Percentiles rank a stretch among this genome's conserved stretches.
These are phyloP conservation scores for Xylaria sp. DNA, from an alignment of 2,329 filamentous ascomycete genomes.

Conservation along the genomic window DNA sequence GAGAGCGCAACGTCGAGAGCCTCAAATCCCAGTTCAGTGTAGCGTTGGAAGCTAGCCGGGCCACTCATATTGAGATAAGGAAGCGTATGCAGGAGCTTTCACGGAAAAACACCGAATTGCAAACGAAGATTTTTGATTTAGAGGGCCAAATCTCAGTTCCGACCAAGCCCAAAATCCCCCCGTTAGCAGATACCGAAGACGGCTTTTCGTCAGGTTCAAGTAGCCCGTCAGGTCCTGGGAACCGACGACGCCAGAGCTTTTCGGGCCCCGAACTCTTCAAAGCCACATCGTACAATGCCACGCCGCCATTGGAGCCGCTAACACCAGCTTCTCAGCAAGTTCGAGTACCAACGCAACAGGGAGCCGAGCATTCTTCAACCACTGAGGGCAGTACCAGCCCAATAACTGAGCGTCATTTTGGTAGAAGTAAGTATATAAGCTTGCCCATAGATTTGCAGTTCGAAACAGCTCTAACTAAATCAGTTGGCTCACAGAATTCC, in stretches of 20 bases:
- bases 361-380: conserved; percentile 47
- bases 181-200: conserved; percentile 46
- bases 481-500: conserved; percentile 24
- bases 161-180: conserved; percentile 33
- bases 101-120: conserved; percentile 63
- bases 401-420: conserved; percentile 57
- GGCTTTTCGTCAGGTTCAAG: conserved; percentile 53
- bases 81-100: conserved; percentile 61
- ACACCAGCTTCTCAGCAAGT: conserved; percentile 42
- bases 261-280: conserved; percentile 59
- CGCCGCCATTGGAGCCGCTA: conserved; percentile 54
- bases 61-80: conserved; percentile 64
- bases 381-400: conserved; percentile 44
- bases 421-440: conserved; percentile 54
- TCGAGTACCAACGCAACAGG: conserved; percentile 53
- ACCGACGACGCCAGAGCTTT: conserved; percentile 53
- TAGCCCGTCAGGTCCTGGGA: conserved; percentile 53
- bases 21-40: conserved; percentile 55
- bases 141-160: conserved; percentile 49
- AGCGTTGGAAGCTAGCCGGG: conserved; percentile 61
- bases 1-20: conserved; percentile 44
- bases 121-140: conserved; percentile 61
- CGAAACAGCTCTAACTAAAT: conserved; percentile 4
- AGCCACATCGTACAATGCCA: conserved; percentile 55
- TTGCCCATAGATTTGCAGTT: background rate